Percentiles rank a stretch among this genome's conserved stretches.
phyloP scores from a whole-genome alignment of 2,329 filamentous ascomycete genomes.

The Fusarium falciforme region DNA sequence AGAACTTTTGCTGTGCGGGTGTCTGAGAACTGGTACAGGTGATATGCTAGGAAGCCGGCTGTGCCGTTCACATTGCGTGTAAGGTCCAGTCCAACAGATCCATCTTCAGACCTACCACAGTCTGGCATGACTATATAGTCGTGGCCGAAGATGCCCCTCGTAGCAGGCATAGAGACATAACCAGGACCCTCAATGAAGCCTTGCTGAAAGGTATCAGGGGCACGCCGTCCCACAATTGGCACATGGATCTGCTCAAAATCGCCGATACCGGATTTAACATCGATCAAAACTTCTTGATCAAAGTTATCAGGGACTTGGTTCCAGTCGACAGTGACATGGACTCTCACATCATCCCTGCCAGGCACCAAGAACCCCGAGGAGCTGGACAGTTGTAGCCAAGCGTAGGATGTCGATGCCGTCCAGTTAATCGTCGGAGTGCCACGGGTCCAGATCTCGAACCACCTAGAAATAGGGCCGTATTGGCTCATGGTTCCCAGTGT shows the following conservation, averaged over 20 bases:
- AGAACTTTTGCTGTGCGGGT: background rate
- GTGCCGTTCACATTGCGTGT: rapidly evolving
- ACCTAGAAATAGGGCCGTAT: constrained; percentile 66
- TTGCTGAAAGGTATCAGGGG: constrained; percentile 60
- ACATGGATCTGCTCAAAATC: constrained; percentile 63
- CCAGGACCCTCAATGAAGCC: constrained; percentile 72
- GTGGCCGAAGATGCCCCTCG: background rate
- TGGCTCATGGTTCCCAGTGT: constrained; percentile 67
- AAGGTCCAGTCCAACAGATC: constrained; percentile 17
- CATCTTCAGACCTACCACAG: constrained; percentile 18
- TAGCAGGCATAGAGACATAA: constrained; percentile 50
- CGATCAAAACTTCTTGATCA: constrained; percentile 37
- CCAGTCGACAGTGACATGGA: constrained; percentile 39
- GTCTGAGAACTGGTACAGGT: constrained; percentile 24
- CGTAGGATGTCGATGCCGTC: constrained; percentile 57
- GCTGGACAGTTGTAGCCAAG: constrained; percentile 65
- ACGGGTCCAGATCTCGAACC: constrained; percentile 72
- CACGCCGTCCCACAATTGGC: constrained; percentile 62
- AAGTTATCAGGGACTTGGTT: constrained; percentile 54
- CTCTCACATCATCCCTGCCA: constrained; percentile 35
- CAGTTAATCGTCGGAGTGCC: constrained; percentile 66
- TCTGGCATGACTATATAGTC: constrained; percentile 27
- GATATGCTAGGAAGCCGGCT: background rate
- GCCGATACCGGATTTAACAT: constrained; percentile 49
- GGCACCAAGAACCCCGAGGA: constrained; percentile 61